phyloP scores from a whole-genome alignment of 2,329 filamentous ascomycete genomes.

The Claviceps cyperi region DNA sequence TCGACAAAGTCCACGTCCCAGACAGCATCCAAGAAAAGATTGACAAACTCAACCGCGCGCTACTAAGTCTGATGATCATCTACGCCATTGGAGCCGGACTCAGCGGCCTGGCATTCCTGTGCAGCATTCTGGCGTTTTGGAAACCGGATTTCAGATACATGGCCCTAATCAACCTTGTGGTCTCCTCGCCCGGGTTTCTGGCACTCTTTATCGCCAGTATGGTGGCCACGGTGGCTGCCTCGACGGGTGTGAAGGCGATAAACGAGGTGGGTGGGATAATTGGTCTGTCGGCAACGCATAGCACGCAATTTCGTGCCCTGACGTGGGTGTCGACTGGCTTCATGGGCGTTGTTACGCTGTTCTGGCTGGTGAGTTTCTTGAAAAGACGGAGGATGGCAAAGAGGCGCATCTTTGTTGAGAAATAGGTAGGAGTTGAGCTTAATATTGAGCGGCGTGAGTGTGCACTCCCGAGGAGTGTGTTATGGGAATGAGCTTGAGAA shows the following conservation, averaged over 20 bases:
- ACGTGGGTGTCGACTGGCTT: conserved; percentile 33
- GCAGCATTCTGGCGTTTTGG: conserved; percentile 22
- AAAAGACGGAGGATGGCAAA: conserved; percentile 13
- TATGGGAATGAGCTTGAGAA: neutral
- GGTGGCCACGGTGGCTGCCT: conserved; percentile 25
- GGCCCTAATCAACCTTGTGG: conserved; percentile 22
- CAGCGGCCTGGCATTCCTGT: conserved; percentile 29
- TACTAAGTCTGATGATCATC: conserved; percentile 33
- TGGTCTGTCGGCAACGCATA: conserved; percentile 28
- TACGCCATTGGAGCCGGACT: conserved; percentile 30
- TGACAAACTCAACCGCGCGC: conserved; percentile 32
- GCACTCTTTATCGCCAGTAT: conserved; percentile 27
- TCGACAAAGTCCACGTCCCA: conserved; percentile 31
- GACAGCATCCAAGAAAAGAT: conserved; percentile 30
- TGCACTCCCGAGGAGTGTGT: neutral
- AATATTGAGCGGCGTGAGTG: neutral
- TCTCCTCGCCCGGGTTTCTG: conserved; percentile 22
- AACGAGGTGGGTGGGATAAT: conserved; percentile 28
- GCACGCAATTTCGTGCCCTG: conserved; percentile 29
- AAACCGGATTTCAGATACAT: conserved; percentile 13
- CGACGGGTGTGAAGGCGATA: conserved; percentile 26
- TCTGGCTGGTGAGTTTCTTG: conserved; percentile 26
- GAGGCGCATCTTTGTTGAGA: conserved; percentile 1
- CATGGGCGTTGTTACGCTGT: conserved; percentile 25
- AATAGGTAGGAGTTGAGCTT: too few relatives aligned